Evolutionary conservation across 768 basidiomycete genomes (phyloP).

Genomic region (Pluteus cervinus): DNA sequence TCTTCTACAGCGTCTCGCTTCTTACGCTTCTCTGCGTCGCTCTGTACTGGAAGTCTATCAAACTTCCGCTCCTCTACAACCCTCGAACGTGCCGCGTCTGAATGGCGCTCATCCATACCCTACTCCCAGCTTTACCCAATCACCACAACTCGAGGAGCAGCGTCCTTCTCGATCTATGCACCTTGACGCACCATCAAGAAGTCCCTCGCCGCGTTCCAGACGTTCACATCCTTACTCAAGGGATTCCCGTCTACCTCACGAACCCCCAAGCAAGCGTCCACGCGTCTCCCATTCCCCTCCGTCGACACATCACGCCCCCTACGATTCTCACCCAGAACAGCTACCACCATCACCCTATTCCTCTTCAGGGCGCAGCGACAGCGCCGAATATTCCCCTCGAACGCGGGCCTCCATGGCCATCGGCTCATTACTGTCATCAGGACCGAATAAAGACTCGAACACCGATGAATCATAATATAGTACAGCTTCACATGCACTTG

Average conservation of each 20-base stretch:
- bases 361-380: conserved; percentile 58
- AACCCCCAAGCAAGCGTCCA: conserved; percentile 64
- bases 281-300: conserved; percentile 57
- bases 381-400: conserved; percentile 65
- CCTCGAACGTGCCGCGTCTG: conserved; percentile 15
- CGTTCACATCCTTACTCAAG: conserved; percentile 4
- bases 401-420: conserved; percentile 77
- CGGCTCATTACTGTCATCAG: conserved; percentile 57
- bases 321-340: conserved; percentile 32
- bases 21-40: conserved; percentile 63
- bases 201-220: conserved; percentile 29
- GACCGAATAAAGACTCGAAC: conserved; percentile 26
- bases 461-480: conserved; percentile 20
- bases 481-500: neutral
- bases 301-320: conserved; percentile 36
- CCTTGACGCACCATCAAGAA: conserved; percentile 29
- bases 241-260: too few species aligned
- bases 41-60: conserved; percentile 63
- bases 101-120: conserved; percentile 33
- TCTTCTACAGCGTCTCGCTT: conserved; percentile 55
- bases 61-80: conserved; percentile 17
- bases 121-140: conserved; percentile 30
- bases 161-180: conserved; percentile 25
- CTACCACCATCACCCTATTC: conserved; percentile 73
- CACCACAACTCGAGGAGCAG: conserved; percentile 27